These are phyloP conservation scores for Lycium ferocissimum DNA, from an alignment of 257 asterid genomes.

Conservation along the genomic window DNA sequence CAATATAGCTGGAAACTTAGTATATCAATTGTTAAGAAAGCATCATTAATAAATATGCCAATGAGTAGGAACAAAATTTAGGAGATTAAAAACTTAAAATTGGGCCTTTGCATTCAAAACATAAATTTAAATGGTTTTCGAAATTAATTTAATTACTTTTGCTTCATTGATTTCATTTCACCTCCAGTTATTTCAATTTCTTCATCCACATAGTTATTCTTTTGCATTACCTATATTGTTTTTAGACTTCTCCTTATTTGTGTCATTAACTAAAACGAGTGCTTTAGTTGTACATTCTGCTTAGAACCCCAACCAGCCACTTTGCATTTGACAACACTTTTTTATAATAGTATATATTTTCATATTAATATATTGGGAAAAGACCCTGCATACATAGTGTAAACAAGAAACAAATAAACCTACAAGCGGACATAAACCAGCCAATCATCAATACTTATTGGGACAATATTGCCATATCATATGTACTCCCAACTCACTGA, in stretches of 20 bases:
- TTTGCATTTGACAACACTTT: background rate
- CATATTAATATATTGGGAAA: background rate
- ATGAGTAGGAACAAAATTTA: slow-evolving; percentile 14
- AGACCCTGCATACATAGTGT: background rate
- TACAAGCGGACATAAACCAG: background rate
- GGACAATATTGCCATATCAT: background rate
- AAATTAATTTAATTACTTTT: background rate
- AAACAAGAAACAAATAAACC: background rate
- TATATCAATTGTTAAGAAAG: background rate
- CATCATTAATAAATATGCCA: background rate
- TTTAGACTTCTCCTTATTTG: background rate
- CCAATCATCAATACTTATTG: background rate
- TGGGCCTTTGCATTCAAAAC: background rate
- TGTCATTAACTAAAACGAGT: background rate
- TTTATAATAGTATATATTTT: background rate
- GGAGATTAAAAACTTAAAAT: background rate
- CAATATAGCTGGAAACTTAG: background rate
- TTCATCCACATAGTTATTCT: background rate
- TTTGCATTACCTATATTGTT: background rate
- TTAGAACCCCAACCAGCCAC: background rate
- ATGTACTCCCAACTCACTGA: background rate
- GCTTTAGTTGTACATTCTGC: background rate
- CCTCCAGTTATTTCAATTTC: background rate
- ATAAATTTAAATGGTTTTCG: background rate
- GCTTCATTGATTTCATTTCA: slow-evolving; percentile 7